A percentile compares a stretch with the other conserved stretches of the same genome.
These are phyloP conservation scores for Arthrobotrys entomopaga DNA, from an alignment of 2,329 filamentous ascomycete genomes.

Conservation along the genomic window DNA sequence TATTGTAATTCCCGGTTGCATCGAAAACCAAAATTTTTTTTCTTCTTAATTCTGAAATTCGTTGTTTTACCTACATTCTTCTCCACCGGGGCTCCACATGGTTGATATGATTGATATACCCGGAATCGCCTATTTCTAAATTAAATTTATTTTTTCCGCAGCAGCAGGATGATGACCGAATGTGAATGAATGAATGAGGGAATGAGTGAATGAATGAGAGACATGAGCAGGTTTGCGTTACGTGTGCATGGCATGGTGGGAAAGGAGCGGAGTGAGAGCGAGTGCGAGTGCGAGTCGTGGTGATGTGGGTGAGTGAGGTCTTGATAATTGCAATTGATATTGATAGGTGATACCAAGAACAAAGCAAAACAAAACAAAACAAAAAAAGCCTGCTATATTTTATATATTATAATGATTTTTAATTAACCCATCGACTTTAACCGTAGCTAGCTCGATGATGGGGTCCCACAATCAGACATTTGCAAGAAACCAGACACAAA, in stretches of 20 bases:
- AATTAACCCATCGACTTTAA: slow-evolving; percentile 50
- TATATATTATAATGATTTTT: no score
- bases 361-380: no score
- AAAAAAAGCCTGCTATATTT: slow-evolving; percentile 33
- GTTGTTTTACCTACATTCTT: slow-evolving; percentile 35
- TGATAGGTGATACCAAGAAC: slow-evolving; percentile 35
- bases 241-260: not conserved
- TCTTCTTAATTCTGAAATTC: no score
- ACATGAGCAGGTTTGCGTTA: no score
- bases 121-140: not conserved
- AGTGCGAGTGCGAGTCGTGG: no score
- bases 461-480: not conserved
- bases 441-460: slow-evolving; percentile 17
- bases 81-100: slow-evolving; percentile 51
- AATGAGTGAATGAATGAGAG: no score
- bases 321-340: slow-evolving; percentile 13
- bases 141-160: no score
- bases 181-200: no score
- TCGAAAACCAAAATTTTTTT: not conserved
- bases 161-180: no score
- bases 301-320: no score
- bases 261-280: not conserved
- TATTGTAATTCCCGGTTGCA: slow-evolving; percentile 50
- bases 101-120: slow-evolving; percentile 53
- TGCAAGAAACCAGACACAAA: no score